These are phyloP conservation scores for Mycena sp. DNA, from an alignment of 1,284 basidiomycete species.

Conservation along the genomic window DNA sequence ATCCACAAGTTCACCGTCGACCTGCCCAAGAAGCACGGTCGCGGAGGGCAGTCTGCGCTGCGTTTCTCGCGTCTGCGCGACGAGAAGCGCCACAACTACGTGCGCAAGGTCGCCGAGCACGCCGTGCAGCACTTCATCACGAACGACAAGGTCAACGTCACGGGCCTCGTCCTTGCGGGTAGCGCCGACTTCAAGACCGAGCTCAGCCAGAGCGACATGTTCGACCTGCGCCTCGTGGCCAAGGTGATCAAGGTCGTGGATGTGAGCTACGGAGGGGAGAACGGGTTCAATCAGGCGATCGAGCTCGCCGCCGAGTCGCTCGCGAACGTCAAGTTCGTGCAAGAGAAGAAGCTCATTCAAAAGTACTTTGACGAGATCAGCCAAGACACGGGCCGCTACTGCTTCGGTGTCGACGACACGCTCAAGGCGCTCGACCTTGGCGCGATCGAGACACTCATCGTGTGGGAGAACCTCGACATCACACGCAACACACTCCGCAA, in stretches of 20 bases:
- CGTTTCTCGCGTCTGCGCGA: conserved; percentile 99
- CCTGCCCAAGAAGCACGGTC: conserved; percentile 99
- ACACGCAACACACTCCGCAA: conserved; percentile 89
- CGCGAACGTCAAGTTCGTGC: conserved; percentile 98
- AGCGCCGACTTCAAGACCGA: conserved; percentile 99
- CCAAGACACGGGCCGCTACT: conserved; percentile 97
- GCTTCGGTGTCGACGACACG: conserved; percentile 98
- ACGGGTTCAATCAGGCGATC: conserved; percentile 99
- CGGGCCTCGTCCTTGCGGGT: conserved; percentile 96
- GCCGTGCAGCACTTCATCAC: conserved; percentile 99
- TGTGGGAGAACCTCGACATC: conserved; percentile 97
- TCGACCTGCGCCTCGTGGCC: conserved; percentile 87
- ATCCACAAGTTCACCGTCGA: conserved; percentile 99
- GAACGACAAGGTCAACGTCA: conserved; percentile 98
- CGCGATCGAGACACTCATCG: conserved; percentile 96
- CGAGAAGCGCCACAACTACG: conserved; percentile 99
- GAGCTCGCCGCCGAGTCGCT: conserved; percentile 96
- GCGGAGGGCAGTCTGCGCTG: conserved; percentile 99
- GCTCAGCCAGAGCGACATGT: conserved; percentile 95
- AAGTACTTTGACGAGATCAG: conserved; percentile 99
- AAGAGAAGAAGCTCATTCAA: conserved; percentile 98
- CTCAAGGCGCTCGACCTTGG: conserved; percentile 97
- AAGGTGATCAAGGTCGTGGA: conserved; percentile 99
- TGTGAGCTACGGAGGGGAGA: conserved; percentile 98
- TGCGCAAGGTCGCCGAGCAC: conserved; percentile 97